Conservation (phyloP, 257 asterid genomes). For the Handroanthus guayacan region DNA sequence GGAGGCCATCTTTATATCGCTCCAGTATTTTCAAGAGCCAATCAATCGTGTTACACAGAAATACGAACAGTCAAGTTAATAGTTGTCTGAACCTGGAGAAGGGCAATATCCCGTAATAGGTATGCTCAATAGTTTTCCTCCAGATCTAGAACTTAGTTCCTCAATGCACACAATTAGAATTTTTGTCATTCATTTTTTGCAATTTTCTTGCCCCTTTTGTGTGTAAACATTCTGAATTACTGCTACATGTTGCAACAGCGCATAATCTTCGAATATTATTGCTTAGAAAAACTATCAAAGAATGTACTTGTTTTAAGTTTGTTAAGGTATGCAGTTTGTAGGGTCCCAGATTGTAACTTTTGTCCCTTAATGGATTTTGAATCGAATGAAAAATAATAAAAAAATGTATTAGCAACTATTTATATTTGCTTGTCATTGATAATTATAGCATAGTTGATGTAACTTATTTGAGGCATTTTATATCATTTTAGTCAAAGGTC, state of each 20-base stretch:
- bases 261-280: no score
- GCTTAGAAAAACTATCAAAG: no score
- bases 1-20: slow-evolving; percentile 91
- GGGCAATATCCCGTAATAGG: not conserved
- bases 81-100: not conserved
- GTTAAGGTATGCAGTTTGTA: no score
- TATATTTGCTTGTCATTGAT: no score
- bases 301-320: no score
- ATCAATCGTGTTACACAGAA: slow-evolving; percentile 50
- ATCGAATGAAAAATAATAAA: no score
- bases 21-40: slow-evolving; percentile 95
- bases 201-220: not conserved
- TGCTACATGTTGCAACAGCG: not conserved
- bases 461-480: no score
- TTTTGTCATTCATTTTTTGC: not conserved
- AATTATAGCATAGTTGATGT: no score
- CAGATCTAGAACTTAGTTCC: not conserved
- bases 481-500: no score
- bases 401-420: no score
- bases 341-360: no score
- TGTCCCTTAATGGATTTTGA: no score
- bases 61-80: slow-evolving; percentile 20
- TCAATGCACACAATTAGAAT: not conserved
- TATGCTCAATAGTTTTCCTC: not conserved
- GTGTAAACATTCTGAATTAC: not conserved